Evolutionary conservation across 345 rosid genomes (phyloP).

Genomic region (Corchorus olitorius): DNA sequence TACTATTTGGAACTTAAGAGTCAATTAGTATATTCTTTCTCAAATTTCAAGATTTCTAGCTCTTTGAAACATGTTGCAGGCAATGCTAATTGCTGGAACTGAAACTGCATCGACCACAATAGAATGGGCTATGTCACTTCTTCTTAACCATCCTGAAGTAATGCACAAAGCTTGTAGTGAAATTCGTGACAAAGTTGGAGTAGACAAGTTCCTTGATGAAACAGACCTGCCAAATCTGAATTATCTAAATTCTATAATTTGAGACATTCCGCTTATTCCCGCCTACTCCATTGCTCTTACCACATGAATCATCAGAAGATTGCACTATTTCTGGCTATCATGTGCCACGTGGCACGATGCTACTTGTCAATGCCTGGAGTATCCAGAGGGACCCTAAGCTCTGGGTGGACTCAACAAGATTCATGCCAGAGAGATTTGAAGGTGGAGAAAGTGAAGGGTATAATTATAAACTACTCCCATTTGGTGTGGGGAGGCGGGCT

Average conservation of each 20-base stretch:
- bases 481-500: slow-evolving; percentile 34
- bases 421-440: slow-evolving; percentile 46
- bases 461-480: slow-evolving; percentile 30
- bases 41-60: background rate
- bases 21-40: too few species aligned
- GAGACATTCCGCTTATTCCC: slow-evolving; percentile 34
- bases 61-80: slow-evolving; percentile 14
- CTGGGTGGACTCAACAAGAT: slow-evolving; percentile 31
- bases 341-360: slow-evolving; percentile 40
- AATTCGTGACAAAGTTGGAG: slow-evolving; percentile 24
- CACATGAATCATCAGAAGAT: slow-evolving; percentile 30
- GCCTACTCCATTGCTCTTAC: slow-evolving; percentile 14
- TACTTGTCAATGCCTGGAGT: slow-evolving; percentile 36
- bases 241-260: slow-evolving; percentile 21
- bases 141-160: slow-evolving; percentile 37
- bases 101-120: slow-evolving; percentile 35
- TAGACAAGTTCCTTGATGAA: slow-evolving; percentile 29
- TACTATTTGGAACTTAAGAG: too few species aligned
- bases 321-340: slow-evolving; percentile 30
- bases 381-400: slow-evolving; percentile 41
- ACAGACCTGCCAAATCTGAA: slow-evolving; percentile 20
- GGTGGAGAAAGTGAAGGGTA: slow-evolving; percentile 23
- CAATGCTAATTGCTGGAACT: slow-evolving; percentile 30
- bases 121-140: slow-evolving; percentile 45
- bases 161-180: slow-evolving; percentile 24